phyloP scores from a whole-genome alignment of 352 stramenopile genomes.

The Blastocystis sp. region DNA sequence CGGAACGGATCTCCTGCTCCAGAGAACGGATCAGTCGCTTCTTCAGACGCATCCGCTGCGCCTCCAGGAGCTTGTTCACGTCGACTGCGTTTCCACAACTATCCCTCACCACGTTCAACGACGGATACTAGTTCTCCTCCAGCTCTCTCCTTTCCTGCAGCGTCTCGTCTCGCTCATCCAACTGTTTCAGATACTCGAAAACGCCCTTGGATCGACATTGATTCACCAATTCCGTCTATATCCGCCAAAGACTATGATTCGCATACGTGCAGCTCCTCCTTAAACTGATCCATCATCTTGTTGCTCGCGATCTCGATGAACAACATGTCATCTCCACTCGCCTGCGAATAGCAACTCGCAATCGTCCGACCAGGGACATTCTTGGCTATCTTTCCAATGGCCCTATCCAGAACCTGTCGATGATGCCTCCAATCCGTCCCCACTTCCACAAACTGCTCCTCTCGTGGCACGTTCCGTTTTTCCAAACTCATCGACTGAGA shows the following conservation, averaged over 20 bases:
- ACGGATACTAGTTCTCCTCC: background rate
- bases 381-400: constrained; percentile 16
- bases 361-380: background rate
- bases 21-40: constrained; percentile 5
- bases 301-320: constrained; percentile 9
- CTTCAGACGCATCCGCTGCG: constrained; percentile 42
- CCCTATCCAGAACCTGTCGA: constrained; percentile 18
- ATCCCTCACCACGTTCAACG: background rate
- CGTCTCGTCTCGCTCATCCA: background rate
- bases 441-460: constrained; percentile 45
- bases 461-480: background rate
- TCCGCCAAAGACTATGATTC: background rate
- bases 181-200: constrained; percentile 19
- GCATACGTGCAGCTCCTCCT: background rate
- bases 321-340: background rate
- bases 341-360: background rate
- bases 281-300: constrained; percentile 27
- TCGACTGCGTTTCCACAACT: constrained; percentile 28
- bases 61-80: constrained; percentile 30
- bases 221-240: background rate
- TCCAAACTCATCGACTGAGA: no score
- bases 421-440: background rate
- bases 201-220: constrained; percentile 4
- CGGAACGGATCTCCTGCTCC: constrained; percentile 2
- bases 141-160: constrained; percentile 6